phyloP scores from a whole-genome alignment of 495 filamentous ascomycete genomes.

The Aspergillus leporis region DNA sequence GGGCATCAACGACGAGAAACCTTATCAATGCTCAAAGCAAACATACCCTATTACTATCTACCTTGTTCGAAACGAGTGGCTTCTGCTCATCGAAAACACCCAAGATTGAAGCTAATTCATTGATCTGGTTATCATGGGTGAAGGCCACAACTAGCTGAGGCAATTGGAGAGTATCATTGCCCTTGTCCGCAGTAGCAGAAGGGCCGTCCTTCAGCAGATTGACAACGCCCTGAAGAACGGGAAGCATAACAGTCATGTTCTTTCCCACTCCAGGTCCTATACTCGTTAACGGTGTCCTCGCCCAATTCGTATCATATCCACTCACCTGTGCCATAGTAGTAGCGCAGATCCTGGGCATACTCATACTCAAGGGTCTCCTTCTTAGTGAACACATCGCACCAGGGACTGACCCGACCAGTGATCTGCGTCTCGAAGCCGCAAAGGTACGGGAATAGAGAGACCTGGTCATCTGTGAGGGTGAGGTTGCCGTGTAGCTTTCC shows the following conservation, averaged over 20 bases:
- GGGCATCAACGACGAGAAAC: conserved; percentile 3
- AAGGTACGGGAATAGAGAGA: conserved; percentile 56
- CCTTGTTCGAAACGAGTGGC: conserved; percentile 30
- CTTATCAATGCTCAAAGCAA: conserved; percentile 19
- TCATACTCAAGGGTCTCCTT: conserved; percentile 55
- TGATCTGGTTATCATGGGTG: conserved; percentile 61
- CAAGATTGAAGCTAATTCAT: conserved; percentile 51
- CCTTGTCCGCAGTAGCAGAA: conserved; percentile 37
- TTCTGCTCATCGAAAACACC: conserved; percentile 54
- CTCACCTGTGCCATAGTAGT: conserved; percentile 51
- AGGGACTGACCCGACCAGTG: conserved; percentile 52
- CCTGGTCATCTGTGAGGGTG: conserved; percentile 48
- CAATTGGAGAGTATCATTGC: conserved; percentile 38
- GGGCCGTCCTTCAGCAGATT: conserved; percentile 46
- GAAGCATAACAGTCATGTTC: conserved; percentile 48
- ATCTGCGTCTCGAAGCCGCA: conserved; percentile 64
- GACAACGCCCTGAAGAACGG: conserved; percentile 51
- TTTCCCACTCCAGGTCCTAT: conserved; percentile 49
- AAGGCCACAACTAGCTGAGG: conserved; percentile 55
- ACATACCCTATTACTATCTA: conserved; percentile 23
- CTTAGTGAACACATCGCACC: conserved; percentile 53
- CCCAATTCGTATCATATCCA: not conserved
- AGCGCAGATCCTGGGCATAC: conserved; percentile 59
- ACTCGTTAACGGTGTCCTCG: not conserved
- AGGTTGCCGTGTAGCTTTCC: conserved; percentile 48